A percentile compares a stretch with the other conserved stretches of the same genome.
phyloP scores from a whole-genome alignment of 495 filamentous ascomycete species.

The Hyphodiscus hymeniophilus region DNA sequence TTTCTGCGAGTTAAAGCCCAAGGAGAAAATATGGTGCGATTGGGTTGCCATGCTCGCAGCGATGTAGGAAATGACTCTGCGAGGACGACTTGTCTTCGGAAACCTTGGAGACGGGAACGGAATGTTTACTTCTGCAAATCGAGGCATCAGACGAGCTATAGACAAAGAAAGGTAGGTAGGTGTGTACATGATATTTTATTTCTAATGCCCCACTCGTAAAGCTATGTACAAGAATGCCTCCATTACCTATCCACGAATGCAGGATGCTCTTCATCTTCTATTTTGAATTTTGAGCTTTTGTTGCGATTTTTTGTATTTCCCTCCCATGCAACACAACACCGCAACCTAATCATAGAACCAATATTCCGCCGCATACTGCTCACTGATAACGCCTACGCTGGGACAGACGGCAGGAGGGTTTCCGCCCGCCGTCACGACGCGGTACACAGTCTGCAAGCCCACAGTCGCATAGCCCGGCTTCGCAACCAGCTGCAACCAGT shows the following conservation, averaged over 20 bases:
- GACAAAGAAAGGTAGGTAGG: no score
- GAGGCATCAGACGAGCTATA: no score
- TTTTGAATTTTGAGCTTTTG: neutral
- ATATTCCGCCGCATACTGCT: slow-evolving; percentile 63
- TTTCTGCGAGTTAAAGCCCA: no score
- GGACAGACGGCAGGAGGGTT: slow-evolving; percentile 38
- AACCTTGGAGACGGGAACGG: no score
- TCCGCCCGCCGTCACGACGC: slow-evolving; percentile 62
- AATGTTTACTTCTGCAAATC: no score
- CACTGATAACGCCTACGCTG: slow-evolving; percentile 30
- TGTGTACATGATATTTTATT: no score
- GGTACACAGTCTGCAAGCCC: slow-evolving; percentile 50
- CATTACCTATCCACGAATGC: no score
- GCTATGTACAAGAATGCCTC: slow-evolving; percentile 1
- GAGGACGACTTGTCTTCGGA: no score
- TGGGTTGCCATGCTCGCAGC: no score
- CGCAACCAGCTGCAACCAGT: slow-evolving; percentile 55
- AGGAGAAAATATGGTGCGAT: no score
- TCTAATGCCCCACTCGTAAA: neutral
- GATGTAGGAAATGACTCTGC: no score
- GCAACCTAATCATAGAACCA: slow-evolving; percentile 49
- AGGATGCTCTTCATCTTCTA: no score
- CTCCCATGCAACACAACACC: neutral
- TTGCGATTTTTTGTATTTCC: neutral
- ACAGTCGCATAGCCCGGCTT: slow-evolving; percentile 32